Percentiles rank a stretch among this genome's conserved stretches.
These are phyloP conservation scores for Pseudonitzschia multiseries DNA, from an alignment of 108 stramenopile genomes.

Conservation along the genomic window DNA sequence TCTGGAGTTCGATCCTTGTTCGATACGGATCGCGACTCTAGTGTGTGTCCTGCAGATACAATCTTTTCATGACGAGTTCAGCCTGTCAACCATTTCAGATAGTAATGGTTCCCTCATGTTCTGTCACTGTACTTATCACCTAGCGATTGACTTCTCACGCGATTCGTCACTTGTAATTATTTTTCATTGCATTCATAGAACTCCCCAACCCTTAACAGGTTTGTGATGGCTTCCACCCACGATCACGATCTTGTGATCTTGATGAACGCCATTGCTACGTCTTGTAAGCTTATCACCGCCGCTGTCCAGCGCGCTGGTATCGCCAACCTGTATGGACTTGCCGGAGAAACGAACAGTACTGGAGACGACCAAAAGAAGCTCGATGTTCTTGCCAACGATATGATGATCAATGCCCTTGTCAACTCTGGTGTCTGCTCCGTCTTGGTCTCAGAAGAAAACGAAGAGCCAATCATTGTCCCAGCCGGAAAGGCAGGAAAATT, in stretches of 20 bases:
- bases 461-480: conserved; percentile 96
- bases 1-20: not conserved
- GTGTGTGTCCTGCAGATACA: no score
- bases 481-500: conserved; percentile 85
- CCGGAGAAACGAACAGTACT: conserved; percentile 95
- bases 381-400: conserved; percentile 98
- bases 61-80: no score
- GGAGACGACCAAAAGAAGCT: conserved; percentile 99
- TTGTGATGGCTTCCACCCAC: conserved; percentile 80
- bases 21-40: not conserved
- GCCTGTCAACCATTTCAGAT: no score
- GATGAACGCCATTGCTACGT: conserved; percentile 82
- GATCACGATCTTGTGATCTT: conserved; percentile 85
- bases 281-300: conserved; percentile 88
- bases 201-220: conserved; percentile 78
- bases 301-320: conserved; percentile 87
- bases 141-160: no score
- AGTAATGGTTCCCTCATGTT: no score
- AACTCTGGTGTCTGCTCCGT: conserved; percentile 91
- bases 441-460: conserved; percentile 97
- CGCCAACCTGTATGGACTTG: conserved; percentile 92
- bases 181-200: conserved; percentile 41
- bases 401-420: conserved; percentile 97
- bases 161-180: no score
- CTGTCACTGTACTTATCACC: no score